Base-by-base conservation (phyloP, 2,329 filamentous ascomycete species). In the Penicillium janthinellum region DNA sequence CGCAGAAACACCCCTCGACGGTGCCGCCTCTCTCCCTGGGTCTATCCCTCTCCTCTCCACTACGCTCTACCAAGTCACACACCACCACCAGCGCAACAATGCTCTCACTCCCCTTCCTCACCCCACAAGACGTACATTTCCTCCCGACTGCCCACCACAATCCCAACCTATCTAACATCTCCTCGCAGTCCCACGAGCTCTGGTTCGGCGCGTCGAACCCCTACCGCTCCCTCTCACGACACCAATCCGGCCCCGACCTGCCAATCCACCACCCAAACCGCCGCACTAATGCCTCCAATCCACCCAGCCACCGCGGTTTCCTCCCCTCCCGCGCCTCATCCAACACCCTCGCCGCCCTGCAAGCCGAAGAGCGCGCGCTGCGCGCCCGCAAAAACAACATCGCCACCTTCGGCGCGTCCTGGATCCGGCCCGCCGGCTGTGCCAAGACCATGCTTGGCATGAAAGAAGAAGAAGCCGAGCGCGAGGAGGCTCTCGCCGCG, bases 361-460 rank as follows among this genome's bases (percentile, higher is more conserved):
- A 85, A 28, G 79, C 86, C 44, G 94, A 97, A 73, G 95, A 98
- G 78, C 84, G 87, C 61, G 84, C 87, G 59, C 84, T 96, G 64
- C 85, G 88, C 56, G 84, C 89, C 8, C 91, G 94, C 49, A 92
- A 93, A 70, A 79, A 86, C 50, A 92, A 94, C 66, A 89, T 98
- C 34, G 86, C 90, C 50, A 90, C 92, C 70, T 97, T 96, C 72
- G 95, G 95, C 61, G 90, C 88, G 65, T 86, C 85, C 47, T 99
- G 95, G 95, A 88, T 99, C 57, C 90, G 90, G 59, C 95, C 95
- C 0, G 92, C 92, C 0, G 95, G 94, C 7, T 84, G 96, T 57
- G 76, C 87, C 58, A 99, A 98, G 82, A 96, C 94, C 1, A 86
- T 96, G 60, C 89, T 96, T 72, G 92, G 96, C 63, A 86, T 92